These are phyloP conservation scores for Phaeophleospora eucalypticola DNA, from an alignment of 2,329 filamentous ascomycete species.

Conservation along the genomic window DNA sequence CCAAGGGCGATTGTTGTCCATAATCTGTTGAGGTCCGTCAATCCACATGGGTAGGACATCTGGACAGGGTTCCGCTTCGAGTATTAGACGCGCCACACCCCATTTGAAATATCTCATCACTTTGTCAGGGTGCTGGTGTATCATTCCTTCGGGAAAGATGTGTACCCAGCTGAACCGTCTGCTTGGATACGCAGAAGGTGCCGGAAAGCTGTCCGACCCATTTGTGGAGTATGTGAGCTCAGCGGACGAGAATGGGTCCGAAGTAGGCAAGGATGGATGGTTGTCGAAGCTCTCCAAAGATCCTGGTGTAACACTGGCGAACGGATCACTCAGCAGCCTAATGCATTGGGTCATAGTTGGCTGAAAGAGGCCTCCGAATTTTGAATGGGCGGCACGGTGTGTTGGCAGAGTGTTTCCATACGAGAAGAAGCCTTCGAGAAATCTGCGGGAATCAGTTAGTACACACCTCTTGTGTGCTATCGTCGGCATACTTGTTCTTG, in stretches of 20 bases:
- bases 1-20: conserved; percentile 76
- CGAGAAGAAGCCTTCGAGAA: conserved; percentile 74
- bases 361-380: conserved; percentile 81
- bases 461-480: too few species aligned
- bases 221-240: conserved; percentile 62
- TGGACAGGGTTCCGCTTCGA: conserved; percentile 82
- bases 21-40: conserved; percentile 80
- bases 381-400: conserved; percentile 74
- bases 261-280: conserved; percentile 26
- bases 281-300: conserved; percentile 2
- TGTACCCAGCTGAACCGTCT: conserved; percentile 83
- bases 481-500: conserved; percentile 81
- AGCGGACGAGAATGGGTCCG: conserved; percentile 54
- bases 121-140: conserved; percentile 77
- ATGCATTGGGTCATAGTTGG: conserved; percentile 83
- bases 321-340: conserved; percentile 64
- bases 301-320: conserved; percentile 12
- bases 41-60: conserved; percentile 93
- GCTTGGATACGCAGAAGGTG: conserved; percentile 66
- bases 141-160: conserved; percentile 91
- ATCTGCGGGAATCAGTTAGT: too few species aligned
- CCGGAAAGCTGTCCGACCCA: conserved; percentile 60
- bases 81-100: conserved; percentile 85
- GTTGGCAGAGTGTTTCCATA: conserved; percentile 87
- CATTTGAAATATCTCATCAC: conserved; percentile 97